These are phyloP conservation scores for Endoconidiophora laricicola DNA, from an alignment of 2,329 filamentous ascomycete genomes.

Conservation along the genomic window DNA sequence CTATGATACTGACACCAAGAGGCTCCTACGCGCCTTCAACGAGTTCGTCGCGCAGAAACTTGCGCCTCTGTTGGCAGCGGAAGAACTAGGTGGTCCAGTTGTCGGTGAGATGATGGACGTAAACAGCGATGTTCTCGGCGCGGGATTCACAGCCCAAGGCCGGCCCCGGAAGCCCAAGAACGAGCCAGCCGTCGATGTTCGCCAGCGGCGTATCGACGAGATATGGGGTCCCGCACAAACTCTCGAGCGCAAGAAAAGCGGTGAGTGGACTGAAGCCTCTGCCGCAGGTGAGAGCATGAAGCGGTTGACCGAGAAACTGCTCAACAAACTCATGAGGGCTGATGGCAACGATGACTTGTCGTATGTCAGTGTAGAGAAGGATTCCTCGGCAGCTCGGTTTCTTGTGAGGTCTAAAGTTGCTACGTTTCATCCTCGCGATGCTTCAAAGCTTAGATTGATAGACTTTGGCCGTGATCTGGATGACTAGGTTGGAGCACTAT, in stretches of 20 bases:
- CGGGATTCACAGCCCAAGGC: slow-evolving; percentile 43
- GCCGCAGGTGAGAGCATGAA: slow-evolving; percentile 41
- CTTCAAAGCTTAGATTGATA: slow-evolving; percentile 39
- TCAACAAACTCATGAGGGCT: slow-evolving; percentile 40
- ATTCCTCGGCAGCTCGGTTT: slow-evolving; percentile 47
- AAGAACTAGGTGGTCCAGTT: slow-evolving; percentile 68
- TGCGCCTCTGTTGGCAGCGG: slow-evolving; percentile 61
- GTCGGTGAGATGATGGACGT: slow-evolving; percentile 58
- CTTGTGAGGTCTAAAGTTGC: slow-evolving; percentile 49
- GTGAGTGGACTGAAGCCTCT: slow-evolving; percentile 29
- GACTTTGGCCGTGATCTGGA: slow-evolving; percentile 50
- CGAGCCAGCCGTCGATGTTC: slow-evolving; percentile 28
- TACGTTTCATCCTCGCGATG: slow-evolving; percentile 48
- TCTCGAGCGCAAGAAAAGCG: slow-evolving; percentile 16
- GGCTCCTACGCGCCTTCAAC: slow-evolving; percentile 46
- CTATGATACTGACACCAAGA: slow-evolving; percentile 44
- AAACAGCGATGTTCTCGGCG: slow-evolving; percentile 39
- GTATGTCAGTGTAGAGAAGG: slow-evolving; percentile 41
- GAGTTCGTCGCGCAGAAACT: slow-evolving; percentile 55
- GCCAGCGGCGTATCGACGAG: slow-evolving; percentile 45
- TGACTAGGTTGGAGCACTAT: slow-evolving; percentile 21
- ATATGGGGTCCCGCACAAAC: slow-evolving; percentile 34
- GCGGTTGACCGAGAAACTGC: slow-evolving; percentile 40
- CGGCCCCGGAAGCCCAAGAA: slow-evolving; percentile 34
- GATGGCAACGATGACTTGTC: slow-evolving; percentile 37